Base-by-base conservation (phyloP, 345 rosid genomes). In the Murraya paniculata region DNA sequence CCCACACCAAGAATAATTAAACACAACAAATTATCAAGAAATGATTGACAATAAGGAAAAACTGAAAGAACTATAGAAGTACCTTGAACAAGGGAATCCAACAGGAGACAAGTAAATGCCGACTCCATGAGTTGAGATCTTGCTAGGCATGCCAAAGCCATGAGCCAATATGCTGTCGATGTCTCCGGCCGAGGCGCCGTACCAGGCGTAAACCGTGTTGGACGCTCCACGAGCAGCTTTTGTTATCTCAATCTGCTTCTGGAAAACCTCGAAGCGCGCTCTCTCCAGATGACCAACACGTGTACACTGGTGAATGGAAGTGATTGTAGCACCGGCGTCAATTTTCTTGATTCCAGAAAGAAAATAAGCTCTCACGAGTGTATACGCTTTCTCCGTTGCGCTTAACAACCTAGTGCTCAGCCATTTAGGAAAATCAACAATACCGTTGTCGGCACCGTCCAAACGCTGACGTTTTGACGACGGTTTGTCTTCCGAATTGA, bases 31-130 rank as follows among this genome's bases (percentile, higher is more conserved):
- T 25, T 9, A 41, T 31, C 22, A 2, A 41, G 33, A 56, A 59
- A 31, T 22, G 27, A n/a, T 18, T 1, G 22, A 50, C 19, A 21
- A 0, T 24, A 19, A 72, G n/a, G 4, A 1, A 4, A 50, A 50
- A 50, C 4, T 16, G 22, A 50, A 50, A 50, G 9, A 36, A 67
- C 16, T 8, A 61, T 4, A 36, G 11, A 57, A 36, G 55, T 73
- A 83, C 91, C 90, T 78, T 24, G 82, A 16, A 36, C 82, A 82
- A 19, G 89, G 87, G 73, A 77, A 74, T n/a, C 76, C 79, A 25
- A 83, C 19, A 7, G 88, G 81, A 74, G 93, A 82, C 36, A 86
- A 74, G 77, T 86, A 79, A 7, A 84, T 75, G n/a, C 90, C 90
- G 18, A 71, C 25, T 9, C 91, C 91, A 70, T 79, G 75, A 64